These are phyloP conservation scores for Tolypocladium ophioglossoides DNA, from an alignment of 2,329 filamentous ascomycete genomes.

Conservation along the genomic window DNA sequence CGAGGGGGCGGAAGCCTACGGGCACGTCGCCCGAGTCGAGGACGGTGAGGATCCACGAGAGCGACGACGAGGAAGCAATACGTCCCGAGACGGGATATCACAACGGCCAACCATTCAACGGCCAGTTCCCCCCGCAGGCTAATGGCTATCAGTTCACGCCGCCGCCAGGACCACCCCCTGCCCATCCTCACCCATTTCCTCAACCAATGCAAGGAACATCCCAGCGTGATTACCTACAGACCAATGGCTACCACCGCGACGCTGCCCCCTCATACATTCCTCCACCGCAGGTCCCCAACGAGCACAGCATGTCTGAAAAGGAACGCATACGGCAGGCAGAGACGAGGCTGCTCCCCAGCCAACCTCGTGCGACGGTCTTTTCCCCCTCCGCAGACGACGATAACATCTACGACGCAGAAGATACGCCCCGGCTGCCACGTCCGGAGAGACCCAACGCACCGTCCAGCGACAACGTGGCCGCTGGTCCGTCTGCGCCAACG, in stretches of 20 bases:
- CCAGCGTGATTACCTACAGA: conserved; percentile 3
- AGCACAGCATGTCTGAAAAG: conserved; percentile 67
- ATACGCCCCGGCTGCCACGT: conserved; percentile 18
- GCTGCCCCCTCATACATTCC: conserved; percentile 41
- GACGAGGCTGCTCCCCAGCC: conserved; percentile 68
- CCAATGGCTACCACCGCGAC: conserved; percentile 9
- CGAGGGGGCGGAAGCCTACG: conserved; percentile 19
- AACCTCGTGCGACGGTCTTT: conserved; percentile 36
- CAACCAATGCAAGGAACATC: background rate
- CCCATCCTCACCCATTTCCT: conserved; percentile 4
- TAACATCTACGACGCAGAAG: conserved; percentile 38
- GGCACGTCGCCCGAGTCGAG: conserved; percentile 14
- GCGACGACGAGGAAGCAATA: conserved; percentile 20
- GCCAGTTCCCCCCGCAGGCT: conserved; percentile 4
- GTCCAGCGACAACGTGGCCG: conserved; percentile 6
- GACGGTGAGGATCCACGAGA: conserved; percentile 16
- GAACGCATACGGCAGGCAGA: conserved; percentile 70
- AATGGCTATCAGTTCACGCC: conserved; percentile 20
- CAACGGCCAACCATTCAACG: background rate
- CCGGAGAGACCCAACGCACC: conserved; percentile 4
- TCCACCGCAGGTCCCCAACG: conserved; percentile 47
- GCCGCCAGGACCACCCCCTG: conserved; percentile 4
- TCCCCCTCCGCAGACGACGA: conserved; percentile 35
- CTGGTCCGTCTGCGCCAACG: conserved; percentile 32
- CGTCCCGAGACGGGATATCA: conserved; percentile 8